phyloP scores from a whole-genome alignment of 139 green algal species.

The Mesotaenium endlicherianum region DNA sequence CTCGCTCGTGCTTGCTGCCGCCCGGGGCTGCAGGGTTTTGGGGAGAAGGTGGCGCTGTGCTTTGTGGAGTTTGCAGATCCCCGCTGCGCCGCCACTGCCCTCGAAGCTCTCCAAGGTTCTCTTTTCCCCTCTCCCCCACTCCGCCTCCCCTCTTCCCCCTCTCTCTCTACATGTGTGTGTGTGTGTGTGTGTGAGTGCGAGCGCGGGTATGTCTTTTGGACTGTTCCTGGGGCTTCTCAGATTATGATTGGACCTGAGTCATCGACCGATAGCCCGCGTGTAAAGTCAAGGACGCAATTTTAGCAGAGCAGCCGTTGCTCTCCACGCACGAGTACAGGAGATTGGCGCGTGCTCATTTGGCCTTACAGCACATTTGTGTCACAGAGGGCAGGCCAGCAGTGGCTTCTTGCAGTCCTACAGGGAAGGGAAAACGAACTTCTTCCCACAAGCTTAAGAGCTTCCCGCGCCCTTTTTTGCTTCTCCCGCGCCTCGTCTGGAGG shows the following conservation, averaged over 20 bases:
- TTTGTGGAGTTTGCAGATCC: conserved; percentile 50
- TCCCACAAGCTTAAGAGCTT: too few species aligned
- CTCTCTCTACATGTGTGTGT: too few species aligned
- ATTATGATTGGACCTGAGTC: not conserved
- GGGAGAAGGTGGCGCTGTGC: conserved; percentile 42
- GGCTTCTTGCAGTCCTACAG: too few species aligned
- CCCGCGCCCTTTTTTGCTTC: too few species aligned
- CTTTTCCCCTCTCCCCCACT: too few species aligned
- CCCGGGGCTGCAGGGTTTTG: conserved; percentile 31
- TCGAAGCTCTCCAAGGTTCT: conserved; percentile 48
- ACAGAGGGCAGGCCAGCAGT: too few species aligned
- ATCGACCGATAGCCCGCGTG: not conserved
- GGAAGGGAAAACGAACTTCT: too few species aligned
- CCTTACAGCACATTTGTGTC: not conserved
- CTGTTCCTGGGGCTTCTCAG: not conserved
- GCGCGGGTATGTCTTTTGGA: not conserved
- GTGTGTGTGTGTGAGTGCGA: not conserved
- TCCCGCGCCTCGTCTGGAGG: too few species aligned
- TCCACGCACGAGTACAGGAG: too few species aligned
- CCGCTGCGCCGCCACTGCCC: conserved; percentile 32
- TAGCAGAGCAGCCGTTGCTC: too few species aligned
- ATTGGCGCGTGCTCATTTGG: not conserved
- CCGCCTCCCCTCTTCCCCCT: too few species aligned
- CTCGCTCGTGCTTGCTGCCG: too few species aligned
- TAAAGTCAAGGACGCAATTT: not conserved